Percentiles rank a stretch among this genome's conserved stretches.
These are phyloP conservation scores for Quercus phellos DNA, from an alignment of 331 rosid genomes.

Conservation along the genomic window DNA sequence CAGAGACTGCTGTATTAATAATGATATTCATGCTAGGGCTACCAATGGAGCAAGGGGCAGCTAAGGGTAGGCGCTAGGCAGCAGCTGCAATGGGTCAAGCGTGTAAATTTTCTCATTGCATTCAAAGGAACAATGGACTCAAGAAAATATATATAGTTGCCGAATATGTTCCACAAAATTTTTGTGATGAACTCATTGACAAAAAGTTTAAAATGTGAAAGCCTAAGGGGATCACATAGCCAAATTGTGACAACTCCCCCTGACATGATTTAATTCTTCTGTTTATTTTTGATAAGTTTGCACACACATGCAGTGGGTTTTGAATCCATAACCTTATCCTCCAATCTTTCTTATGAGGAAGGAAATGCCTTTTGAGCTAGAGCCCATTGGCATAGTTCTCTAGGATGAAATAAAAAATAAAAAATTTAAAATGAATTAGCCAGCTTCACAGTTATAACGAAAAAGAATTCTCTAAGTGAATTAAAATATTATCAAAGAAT, in stretches of 20 bases:
- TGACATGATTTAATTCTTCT: background rate
- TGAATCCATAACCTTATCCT: no score
- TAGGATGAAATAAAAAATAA: background rate
- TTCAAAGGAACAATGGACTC: background rate
- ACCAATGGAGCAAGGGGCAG: background rate
- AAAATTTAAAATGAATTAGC: background rate
- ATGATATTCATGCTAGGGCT: background rate
- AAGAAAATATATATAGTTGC: background rate
- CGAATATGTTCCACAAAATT: background rate
- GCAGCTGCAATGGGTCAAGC: background rate
- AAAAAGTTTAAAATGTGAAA: background rate
- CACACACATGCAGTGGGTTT: no score
- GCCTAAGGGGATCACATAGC: background rate
- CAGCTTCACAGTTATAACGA: background rate
- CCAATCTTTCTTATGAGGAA: no score
- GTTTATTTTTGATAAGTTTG: no score
- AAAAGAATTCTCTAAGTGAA: background rate
- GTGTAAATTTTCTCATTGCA: no score
- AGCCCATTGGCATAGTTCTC: background rate
- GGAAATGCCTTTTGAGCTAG: no score
- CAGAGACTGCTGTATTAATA: background rate
- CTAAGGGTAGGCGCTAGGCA: background rate
- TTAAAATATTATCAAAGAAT: background rate
- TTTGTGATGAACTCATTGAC: background rate
- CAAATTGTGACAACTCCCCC: background rate